Base-by-base conservation (phyloP, 2,329 filamentous ascomycete species). In the Pseudocercospora ulei region DNA sequence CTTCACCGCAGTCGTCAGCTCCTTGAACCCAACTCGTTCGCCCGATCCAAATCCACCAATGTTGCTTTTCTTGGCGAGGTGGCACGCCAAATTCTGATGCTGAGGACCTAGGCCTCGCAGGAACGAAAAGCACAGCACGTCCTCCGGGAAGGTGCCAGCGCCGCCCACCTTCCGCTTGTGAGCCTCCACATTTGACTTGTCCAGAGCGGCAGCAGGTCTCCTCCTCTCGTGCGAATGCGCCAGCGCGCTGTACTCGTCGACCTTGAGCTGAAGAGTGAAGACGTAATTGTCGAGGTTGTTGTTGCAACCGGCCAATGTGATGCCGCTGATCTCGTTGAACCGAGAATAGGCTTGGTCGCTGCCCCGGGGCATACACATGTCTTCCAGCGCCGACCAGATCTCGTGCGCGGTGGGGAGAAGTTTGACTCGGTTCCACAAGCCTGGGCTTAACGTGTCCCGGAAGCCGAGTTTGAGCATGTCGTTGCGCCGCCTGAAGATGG, bases 41-140 rank as follows among this genome's bases (percentile, higher is more conserved):
- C 56, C 56, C 9, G 50, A 56, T 4, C 56, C 56, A 28, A 57
- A 58, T 2, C 56, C 56, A 8, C 48, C 56, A 33, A 59, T 45
- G 40, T 59, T 58, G 17, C 52, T 52, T 29, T 51, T 56, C 46
- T 46, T 47, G 29, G 50, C 54, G 30, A 58, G 16, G 14, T 39
- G 50, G 2, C 49, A 48, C 4, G 48, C 50, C 49, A 54, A 47
- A 11, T 40, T 36, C 35, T 48, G 40, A 23, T 47, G 52, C 17
- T 52, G 47, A 11, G 39, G 38, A 3, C 50, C 53, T 16, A 59
- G 28, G 33, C 49, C 49, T n/a, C 43, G 44, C 44, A 59, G 22
- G 36, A 59, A 58, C 22, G 57, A 38, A 17, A 59, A 54, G 27
- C 50, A 54, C 6, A 58, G 35, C 34, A 52, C 46, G 27, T 56